These are phyloP conservation scores for Eucalyptus regnans DNA, from an alignment of 345 rosid genomes.

Conservation along the genomic window DNA sequence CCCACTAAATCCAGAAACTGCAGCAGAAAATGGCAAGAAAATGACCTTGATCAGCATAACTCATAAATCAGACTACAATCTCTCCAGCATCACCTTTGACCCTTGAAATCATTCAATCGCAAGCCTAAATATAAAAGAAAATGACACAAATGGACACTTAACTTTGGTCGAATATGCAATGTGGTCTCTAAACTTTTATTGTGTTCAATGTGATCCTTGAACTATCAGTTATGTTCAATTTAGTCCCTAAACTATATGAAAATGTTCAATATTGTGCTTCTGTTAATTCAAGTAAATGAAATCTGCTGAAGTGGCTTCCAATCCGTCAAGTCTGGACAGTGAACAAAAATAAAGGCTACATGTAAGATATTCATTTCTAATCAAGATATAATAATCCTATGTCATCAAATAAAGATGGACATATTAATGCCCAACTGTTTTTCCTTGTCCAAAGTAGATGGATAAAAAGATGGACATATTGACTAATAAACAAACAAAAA, in stretches of 20 bases:
- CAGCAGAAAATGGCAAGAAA: neutral
- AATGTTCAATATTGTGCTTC: neutral
- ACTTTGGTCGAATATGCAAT: neutral
- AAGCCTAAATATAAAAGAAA: neutral
- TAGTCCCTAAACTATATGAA: neutral
- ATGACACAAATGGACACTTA: neutral
- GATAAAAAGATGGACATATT: neutral
- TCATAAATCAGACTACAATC: neutral
- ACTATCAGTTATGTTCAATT: neutral
- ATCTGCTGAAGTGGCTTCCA: neutral
- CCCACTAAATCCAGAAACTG: slow-evolving; percentile 86
- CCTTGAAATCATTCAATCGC: neutral
- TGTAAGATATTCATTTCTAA: neutral
- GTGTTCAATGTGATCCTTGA: neutral
- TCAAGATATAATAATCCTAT: neutral
- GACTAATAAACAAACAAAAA: neutral
- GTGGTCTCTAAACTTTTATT: neutral
- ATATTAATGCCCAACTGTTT: neutral
- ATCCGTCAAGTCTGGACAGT: neutral
- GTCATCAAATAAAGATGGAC: neutral
- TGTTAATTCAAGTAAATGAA: neutral
- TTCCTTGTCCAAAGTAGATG: neutral
- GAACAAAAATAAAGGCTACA: neutral
- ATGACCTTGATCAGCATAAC: neutral
- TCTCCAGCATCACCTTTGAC: neutral